phyloP scores from a whole-genome alignment of 352 stramenopile species.

The Globisporangium canariense region DNA sequence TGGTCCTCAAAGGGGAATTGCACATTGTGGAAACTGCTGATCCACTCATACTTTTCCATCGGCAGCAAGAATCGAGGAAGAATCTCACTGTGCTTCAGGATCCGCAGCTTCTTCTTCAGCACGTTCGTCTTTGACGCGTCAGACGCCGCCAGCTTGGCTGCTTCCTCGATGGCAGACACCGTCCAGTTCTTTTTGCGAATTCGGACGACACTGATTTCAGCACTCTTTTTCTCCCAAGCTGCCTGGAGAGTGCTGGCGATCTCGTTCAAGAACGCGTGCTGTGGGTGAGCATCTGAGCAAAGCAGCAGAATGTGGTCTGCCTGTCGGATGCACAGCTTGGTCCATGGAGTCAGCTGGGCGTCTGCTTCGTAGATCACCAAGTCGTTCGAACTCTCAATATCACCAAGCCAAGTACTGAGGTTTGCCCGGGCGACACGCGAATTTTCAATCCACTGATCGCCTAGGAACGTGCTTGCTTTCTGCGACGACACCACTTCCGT shows the following conservation, averaged over 20 bases:
- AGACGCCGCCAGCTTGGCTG: conserved; percentile 37
- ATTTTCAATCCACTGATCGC: conserved; percentile 66
- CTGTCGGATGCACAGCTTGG: conserved; percentile 80
- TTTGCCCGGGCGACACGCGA: conserved; percentile 66
- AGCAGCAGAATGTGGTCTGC: conserved; percentile 82
- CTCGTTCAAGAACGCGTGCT: conserved; percentile 69
- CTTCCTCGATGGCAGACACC: conserved; percentile 46
- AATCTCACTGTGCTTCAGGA: conserved; percentile 56
- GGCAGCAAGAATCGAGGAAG: conserved; percentile 67
- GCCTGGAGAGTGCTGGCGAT: conserved; percentile 62
- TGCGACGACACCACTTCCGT: conserved; percentile 72
- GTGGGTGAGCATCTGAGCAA: conserved; percentile 65
- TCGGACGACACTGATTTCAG: conserved; percentile 72
- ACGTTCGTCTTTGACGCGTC: conserved; percentile 49
- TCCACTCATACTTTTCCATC: conserved; percentile 87
- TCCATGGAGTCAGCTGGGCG: conserved; percentile 67
- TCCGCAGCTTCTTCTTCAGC: conserved; percentile 54
- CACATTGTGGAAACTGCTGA: conserved; percentile 84
- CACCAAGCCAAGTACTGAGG: conserved; percentile 74
- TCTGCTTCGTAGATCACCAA: conserved; percentile 84
- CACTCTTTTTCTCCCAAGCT: conserved; percentile 73
- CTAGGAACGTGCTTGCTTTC: conserved; percentile 59
- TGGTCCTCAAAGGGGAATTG: conserved; percentile 78
- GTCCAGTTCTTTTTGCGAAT: conserved; percentile 79
- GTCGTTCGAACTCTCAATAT: conserved; percentile 74